Evolutionary conservation across 2,329 filamentous ascomycete genomes (phyloP).

Genomic region (Alternaria angustiovoidea): DNA sequence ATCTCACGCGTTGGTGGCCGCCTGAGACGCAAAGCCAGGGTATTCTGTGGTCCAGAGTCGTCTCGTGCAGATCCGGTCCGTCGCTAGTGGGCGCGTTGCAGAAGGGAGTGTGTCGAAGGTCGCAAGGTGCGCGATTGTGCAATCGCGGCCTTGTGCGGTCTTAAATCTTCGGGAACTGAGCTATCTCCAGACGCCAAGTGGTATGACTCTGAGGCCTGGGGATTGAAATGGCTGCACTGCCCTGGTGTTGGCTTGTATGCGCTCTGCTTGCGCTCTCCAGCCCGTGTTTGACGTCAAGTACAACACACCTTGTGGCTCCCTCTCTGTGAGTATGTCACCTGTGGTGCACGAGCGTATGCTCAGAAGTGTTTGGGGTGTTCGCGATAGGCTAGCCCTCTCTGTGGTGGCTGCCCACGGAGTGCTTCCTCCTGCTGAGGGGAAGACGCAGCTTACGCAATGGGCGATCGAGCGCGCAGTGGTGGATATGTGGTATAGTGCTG

Average conservation of each 20-base stretch:
- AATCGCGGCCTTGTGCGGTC: conserved; percentile 31
- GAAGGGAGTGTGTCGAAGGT: conserved; percentile 23
- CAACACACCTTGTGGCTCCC: not conserved
- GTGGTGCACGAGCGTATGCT: conserved; percentile 2
- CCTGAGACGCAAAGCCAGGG: conserved; percentile 7
- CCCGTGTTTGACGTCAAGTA: not conserved
- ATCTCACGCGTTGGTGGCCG: conserved; percentile 10
- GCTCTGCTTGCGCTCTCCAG: conserved; percentile 14
- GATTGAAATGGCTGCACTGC: conserved; percentile 27
- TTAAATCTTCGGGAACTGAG: conserved; percentile 39
- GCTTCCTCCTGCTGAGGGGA: not conserved
- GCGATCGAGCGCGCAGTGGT: not conserved
- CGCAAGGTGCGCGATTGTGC: conserved; percentile 17
- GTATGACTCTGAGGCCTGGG: conserved; percentile 6
- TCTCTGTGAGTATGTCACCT: not conserved
- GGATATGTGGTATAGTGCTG: not conserved
- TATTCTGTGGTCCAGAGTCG: conserved; percentile 4
- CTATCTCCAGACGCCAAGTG: conserved; percentile 41
- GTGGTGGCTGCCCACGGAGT: not conserved
- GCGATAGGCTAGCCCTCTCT: not conserved
- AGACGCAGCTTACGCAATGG: not conserved
- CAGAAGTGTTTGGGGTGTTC: not conserved
- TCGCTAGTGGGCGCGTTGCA: conserved; percentile 15
- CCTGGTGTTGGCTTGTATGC: conserved; percentile 18
- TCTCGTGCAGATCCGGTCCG: conserved; percentile 12